Evolutionary conservation across 176 grass and related monocot genomes (phyloP).

Genomic region (Phyllostachys edulis): DNA sequence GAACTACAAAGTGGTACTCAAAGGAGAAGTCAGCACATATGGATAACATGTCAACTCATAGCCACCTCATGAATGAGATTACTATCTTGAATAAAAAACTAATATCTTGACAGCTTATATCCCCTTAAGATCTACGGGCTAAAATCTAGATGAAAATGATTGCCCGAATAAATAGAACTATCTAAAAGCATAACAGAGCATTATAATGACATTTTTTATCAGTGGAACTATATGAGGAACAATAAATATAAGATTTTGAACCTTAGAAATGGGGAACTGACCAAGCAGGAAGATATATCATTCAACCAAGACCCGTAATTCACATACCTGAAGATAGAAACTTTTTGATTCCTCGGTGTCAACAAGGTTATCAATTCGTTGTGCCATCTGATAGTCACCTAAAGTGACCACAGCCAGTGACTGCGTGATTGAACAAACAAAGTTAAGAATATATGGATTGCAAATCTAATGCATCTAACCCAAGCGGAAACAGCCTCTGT

Average conservation of each 20-base stretch:
- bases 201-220: background rate
- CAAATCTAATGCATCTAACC: constrained; percentile 18
- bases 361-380: constrained; percentile 93
- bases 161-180: background rate
- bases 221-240: background rate
- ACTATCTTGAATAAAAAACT: background rate
- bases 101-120: constrained; percentile 20
- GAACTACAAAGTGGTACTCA: constrained; percentile 5
- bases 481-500: background rate
- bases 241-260: background rate
- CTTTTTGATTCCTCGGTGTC: constrained; percentile 85
- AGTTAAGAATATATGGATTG: background rate
- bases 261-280: background rate
- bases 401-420: constrained; percentile 91
- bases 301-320: constrained; percentile 3
- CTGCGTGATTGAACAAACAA: constrained; percentile 44
- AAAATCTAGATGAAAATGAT: background rate
- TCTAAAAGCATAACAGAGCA: background rate
- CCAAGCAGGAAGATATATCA: constrained; percentile 6
- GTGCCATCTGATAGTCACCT: constrained; percentile 97
- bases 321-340: constrained; percentile 94
- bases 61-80: background rate
- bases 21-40: background rate
- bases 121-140: background rate
- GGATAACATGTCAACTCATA: background rate